Conservation (phyloP, 148 eudicot species). For the Agrostemma githago region DNA sequence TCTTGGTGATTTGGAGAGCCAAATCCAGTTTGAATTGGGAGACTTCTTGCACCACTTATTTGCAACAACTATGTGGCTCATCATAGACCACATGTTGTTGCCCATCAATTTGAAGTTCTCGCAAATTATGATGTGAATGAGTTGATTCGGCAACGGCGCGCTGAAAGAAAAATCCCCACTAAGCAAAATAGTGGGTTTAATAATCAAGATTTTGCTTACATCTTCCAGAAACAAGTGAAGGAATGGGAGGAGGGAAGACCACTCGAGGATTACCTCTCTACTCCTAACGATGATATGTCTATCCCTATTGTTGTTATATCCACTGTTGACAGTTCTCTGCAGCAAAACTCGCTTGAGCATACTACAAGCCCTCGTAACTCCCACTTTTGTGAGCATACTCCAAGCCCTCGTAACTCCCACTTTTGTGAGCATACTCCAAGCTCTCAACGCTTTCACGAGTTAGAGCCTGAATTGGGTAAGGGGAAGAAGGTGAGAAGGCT, state of each 20-base stretch:
- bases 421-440: too few species aligned
- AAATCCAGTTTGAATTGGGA: background rate
- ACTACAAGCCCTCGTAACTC: too few species aligned
- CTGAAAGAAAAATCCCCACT: background rate
- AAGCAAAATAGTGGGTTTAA: background rate
- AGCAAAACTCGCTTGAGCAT: too few species aligned
- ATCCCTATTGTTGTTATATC: too few species aligned
- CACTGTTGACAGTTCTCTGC: too few species aligned
- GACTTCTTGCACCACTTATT: background rate
- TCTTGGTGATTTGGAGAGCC: background rate
- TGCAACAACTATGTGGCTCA: background rate
- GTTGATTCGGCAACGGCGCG: background rate
- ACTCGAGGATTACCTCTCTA: too few species aligned
- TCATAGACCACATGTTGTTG: slow-evolving; percentile 6
- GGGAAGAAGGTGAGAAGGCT: too few species aligned
- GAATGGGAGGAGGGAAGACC: background rate
- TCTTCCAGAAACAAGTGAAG: background rate
- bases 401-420: too few species aligned
- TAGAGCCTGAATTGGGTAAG: too few species aligned
- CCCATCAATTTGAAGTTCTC: background rate
- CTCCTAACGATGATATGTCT: too few species aligned
- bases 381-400: too few species aligned
- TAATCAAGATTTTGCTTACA: background rate
- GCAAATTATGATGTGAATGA: background rate
- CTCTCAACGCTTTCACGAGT: too few species aligned